Evolutionary conservation across 208 protist genomes (phyloP).

Genomic region (Giardia muris): DNA sequence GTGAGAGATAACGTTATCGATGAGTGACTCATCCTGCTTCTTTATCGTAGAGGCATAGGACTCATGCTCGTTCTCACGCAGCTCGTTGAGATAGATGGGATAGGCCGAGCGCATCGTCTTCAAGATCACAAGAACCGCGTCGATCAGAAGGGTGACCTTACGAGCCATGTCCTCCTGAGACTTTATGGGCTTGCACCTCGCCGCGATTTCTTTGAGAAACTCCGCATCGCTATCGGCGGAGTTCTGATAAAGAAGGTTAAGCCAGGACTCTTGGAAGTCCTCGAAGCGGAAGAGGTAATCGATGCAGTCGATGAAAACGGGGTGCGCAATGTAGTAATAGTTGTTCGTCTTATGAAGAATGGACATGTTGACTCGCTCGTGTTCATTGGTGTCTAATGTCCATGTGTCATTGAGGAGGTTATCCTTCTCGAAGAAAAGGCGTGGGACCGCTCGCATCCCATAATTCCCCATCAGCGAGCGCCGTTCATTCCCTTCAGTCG

Average conservation of each 20-base stretch:
- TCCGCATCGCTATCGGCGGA: background rate
- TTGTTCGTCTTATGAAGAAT: too few relatives aligned
- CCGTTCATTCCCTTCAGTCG: too few relatives aligned
- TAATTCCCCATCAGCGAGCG: too few relatives aligned
- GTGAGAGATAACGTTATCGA: too few relatives aligned
- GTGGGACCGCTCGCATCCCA: too few relatives aligned
- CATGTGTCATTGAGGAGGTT: too few relatives aligned
- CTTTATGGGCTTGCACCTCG: background rate
- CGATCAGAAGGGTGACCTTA: background rate
- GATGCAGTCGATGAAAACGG: background rate
- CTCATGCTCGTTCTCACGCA: background rate
- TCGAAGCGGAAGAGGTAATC: background rate
- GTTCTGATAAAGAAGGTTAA: background rate
- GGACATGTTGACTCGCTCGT: too few relatives aligned
- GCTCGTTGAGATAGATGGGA: background rate
- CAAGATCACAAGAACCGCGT: background rate
- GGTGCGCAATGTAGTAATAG: background rate
- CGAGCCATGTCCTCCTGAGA: background rate
- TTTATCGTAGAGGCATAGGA: background rate
- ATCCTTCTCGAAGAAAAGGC: too few relatives aligned
- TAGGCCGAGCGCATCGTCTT: background rate
- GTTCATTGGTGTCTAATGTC: too few relatives aligned
- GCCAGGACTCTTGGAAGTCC: background rate
- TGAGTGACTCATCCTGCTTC: too few relatives aligned
- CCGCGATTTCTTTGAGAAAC: background rate